Percentiles rank a stretch among this genome's conserved stretches.
These are phyloP conservation scores for Brassica carinata DNA, from an alignment of 345 rosid species.

Conservation along the genomic window DNA sequence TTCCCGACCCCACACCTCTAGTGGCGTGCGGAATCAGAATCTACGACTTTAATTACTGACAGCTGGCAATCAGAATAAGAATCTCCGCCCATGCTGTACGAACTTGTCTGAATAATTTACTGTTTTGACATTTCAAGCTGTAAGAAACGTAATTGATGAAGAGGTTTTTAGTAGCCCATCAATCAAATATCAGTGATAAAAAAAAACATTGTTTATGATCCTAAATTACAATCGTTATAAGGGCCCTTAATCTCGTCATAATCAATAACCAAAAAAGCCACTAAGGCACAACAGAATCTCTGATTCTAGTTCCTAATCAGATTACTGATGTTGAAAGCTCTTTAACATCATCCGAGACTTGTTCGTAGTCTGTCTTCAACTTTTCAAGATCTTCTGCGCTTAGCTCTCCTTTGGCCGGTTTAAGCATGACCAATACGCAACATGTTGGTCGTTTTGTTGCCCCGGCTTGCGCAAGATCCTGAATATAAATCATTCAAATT, in stretches of 20 bases:
- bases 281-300: neutral
- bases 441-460: constrained; percentile 95
- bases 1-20: constrained; percentile 2
- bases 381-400: constrained; percentile 64
- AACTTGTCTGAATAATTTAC: neutral
- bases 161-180: neutral
- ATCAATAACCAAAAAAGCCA: neutral
- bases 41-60: neutral
- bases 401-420: constrained; percentile 84
- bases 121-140: neutral
- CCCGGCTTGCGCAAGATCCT: constrained; percentile 97
- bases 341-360: constrained; percentile 62
- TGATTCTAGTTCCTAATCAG: constrained; percentile 28
- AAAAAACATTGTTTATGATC: neutral
- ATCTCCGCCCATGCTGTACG: neutral
- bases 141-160: neutral
- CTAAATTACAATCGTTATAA: neutral
- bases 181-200: neutral
- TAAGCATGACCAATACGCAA: constrained; percentile 80
- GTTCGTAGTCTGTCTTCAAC: constrained; percentile 61
- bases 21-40: constrained; percentile 27
- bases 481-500: neutral
- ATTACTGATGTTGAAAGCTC: constrained; percentile 61
- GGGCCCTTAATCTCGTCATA: neutral
- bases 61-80: neutral